Evolutionary conservation across 495 filamentous ascomycete species (phyloP), one percentile per base, ranked within the genome.

Genomic region (Aspergillus avenaceus): DNA sequence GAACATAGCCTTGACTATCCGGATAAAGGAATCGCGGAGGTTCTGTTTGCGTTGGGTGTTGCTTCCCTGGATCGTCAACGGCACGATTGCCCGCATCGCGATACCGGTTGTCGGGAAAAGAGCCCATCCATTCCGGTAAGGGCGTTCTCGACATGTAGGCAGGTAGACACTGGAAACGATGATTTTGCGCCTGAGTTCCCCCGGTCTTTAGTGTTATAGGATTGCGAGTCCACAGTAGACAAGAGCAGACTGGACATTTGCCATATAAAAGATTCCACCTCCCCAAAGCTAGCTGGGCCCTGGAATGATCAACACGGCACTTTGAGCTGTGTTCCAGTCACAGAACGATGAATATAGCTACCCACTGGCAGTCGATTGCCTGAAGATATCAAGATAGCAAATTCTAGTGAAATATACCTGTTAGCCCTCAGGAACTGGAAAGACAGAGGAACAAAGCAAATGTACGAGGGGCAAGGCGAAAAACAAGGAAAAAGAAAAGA

Each of bases 131-230:
- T 51, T 54, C 52, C 32, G 52, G 53, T 14, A 54, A 44, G 16
- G 61, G 55, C 13, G 46, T 46, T 47, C 49, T 52, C 29, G 61
- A 64, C 61, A 64, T 64, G 58, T 61, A 57, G 48, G 45, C 37
- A 50, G 27, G 9, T 41, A 13, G 45, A 19, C 32, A 4, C 21
- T n/a, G 14, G 4, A 19, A 25, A 28, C 31, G 28, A 27, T 34
- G 18, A 24, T 27, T 36, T 41, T 9, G 25, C 23, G 18, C 36
- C 16, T 24, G 23, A 6, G 7, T 28, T 21, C n/a, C n/a, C n/a
- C n/a, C n/a, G n/a, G n/a, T n/a, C n/a, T 23, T 14, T 34, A 34
- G n/a, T 27, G 22, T 27, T 14, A 40, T 13, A 14, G 16, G 46
- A 49, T 21, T 37, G 31, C 12, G 22, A 45, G 4, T 24, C 23